These are phyloP conservation scores for Phycomyces blakesleeanus DNA, from an alignment of 192 early-diverging fungal species.

Conservation along the genomic window DNA sequence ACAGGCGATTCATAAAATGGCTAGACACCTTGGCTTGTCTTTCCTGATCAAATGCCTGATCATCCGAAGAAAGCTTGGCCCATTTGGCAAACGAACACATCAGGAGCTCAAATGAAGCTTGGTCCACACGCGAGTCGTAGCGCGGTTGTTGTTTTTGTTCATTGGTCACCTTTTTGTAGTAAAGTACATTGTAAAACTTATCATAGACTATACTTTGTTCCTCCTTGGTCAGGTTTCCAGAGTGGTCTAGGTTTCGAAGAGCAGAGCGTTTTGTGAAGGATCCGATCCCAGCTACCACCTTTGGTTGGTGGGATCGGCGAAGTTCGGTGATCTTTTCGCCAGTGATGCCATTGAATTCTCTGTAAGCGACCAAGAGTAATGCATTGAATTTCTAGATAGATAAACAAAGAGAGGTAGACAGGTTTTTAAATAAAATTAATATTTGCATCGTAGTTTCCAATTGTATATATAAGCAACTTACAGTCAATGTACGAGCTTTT, in stretches of 20 bases:
- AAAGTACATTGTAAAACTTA: slow-evolving; percentile 69
- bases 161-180: slow-evolving; percentile 40
- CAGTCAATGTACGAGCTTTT: slow-evolving; percentile 49
- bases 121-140: slow-evolving; percentile 41
- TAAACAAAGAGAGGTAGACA: background rate
- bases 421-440: background rate
- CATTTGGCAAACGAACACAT: slow-evolving; percentile 54
- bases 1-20: slow-evolving; percentile 24
- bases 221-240: slow-evolving; percentile 66
- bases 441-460: background rate
- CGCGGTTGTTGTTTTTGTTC: too few relatives aligned
- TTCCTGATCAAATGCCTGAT: slow-evolving; percentile 11
- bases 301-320: slow-evolving; percentile 73
- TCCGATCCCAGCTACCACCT: slow-evolving; percentile 80
- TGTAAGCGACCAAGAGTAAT: slow-evolving; percentile 71
- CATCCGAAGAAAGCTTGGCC: slow-evolving; percentile 25
- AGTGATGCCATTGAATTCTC: slow-evolving; percentile 77
- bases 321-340: slow-evolving; percentile 65
- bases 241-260: slow-evolving; percentile 63
- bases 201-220: slow-evolving; percentile 80
- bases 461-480: background rate
- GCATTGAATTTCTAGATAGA: slow-evolving; percentile 60
- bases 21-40: slow-evolving; percentile 6
- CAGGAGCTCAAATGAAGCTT: slow-evolving; percentile 60
- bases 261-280: slow-evolving; percentile 78